Base-by-base conservation (phyloP, 306 rosid species). In the Quercus aquifolioides region DNA sequence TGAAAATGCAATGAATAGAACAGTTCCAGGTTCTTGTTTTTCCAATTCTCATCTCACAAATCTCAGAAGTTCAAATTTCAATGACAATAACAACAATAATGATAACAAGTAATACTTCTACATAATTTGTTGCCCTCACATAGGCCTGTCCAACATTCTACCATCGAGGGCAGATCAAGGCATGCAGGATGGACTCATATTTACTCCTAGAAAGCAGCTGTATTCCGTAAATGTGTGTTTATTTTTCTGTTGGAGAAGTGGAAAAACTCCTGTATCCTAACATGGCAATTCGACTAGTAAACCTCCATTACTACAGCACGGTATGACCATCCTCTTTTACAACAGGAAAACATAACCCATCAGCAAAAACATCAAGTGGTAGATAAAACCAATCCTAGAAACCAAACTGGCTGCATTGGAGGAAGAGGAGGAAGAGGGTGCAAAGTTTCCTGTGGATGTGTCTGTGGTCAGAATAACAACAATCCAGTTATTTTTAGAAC, bases 401-500 rank as follows among this genome's bases (percentile, higher is more conserved):
- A 84, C 79, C 80, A 84, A 72, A 83, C 78, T 77, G 64, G 89
- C 83, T 31, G 76, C 76, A 74, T 56, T 78, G n/a, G 86, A 78
- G 1, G 46, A 38, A 38, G 43, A 38, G 43, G 43, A 35, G 11
- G 43, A 38, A 41, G 46, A 41, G 52, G 90, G 82, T 68, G 69
- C 88, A 85, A 84, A 94, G 87, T 82, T 92, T 85, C 97, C 99
- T 60, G 90, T 83, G 14, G 95, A 77, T 65, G 90, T 90, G 83
- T 43, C 68, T 5, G 97, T 92, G 80, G 97, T 92, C 82, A 94
- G 84, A 68, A 94, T 81, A 14, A 86, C 94, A 30, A 94, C 93
- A 60, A 94, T 87, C 98, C 98, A 92, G 76, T 91, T 75, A 78
- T 84, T 86, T 74, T 94, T 86, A 55, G 92, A 89, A 78, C 94